A percentile compares a stretch with the other conserved stretches of the same genome.
These are phyloP conservation scores for Avena atlantica DNA, from an alignment of 176 grass and related monocot species.

Conservation along the genomic window DNA sequence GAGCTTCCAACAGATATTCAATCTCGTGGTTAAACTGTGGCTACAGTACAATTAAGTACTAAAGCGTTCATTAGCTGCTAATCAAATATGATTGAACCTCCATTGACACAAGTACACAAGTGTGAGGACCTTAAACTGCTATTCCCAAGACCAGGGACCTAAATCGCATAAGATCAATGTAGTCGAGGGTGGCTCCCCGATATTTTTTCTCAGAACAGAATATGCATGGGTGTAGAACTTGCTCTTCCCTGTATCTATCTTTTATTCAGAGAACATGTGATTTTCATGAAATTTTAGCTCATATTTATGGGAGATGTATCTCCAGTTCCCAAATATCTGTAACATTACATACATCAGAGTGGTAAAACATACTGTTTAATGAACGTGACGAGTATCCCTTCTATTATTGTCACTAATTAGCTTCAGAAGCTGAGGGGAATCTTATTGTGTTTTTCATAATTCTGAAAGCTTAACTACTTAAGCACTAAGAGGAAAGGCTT, in stretches of 20 bases:
- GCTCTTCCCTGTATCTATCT: not conserved
- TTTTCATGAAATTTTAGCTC: not conserved
- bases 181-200: not conserved
- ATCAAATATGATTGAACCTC: not conserved
- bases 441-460: not conserved
- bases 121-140: not conserved
- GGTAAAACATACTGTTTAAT: not conserved
- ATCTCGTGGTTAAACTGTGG: not conserved
- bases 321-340: not conserved
- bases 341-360: not conserved
- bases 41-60: not conserved
- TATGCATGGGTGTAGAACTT: not conserved
- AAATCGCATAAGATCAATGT: not conserved
- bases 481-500: not conserved
- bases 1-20: not conserved
- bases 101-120: not conserved
- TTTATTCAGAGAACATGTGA: not conserved
- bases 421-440: not conserved
- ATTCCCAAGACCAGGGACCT: not conserved
- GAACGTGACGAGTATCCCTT: not conserved
- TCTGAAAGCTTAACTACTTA: not conserved
- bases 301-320: not conserved
- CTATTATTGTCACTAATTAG: not conserved
- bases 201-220: not conserved
- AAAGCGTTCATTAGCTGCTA: not conserved